Evolutionary conservation across 345 rosid genomes (phyloP).

Genomic region (Ceriops tagal): DNA sequence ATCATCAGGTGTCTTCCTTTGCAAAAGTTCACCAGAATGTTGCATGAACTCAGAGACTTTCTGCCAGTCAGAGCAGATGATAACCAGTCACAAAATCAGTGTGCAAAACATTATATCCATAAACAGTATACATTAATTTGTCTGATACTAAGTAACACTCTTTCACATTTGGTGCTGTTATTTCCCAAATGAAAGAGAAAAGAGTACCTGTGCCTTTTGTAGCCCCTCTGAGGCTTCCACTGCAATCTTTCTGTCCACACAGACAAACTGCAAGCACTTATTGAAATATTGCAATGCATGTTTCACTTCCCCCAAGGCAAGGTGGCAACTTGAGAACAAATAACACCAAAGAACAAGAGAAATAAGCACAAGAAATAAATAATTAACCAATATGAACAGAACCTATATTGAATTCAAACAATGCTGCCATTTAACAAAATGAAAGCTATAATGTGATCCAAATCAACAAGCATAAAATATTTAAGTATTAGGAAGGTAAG

Average conservation of each 20-base stretch:
- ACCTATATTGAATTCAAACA: not conserved
- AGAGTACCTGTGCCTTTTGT: conserved; percentile 71
- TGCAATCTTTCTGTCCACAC: conserved; percentile 72
- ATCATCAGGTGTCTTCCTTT: conserved; percentile 41
- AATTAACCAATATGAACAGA: not conserved
- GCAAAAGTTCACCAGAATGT: conserved; percentile 48
- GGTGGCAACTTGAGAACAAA: conserved; percentile 60
- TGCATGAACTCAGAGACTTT: conserved; percentile 67
- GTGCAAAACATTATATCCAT: not conserved
- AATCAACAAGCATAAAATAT: not conserved
- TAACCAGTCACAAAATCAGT: conserved; percentile 14
- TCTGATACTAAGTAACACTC: not conserved
- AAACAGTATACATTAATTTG: not conserved
- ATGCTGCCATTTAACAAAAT: too few relatives aligned
- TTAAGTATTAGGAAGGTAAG: not conserved
- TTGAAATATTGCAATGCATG: conserved; percentile 67
- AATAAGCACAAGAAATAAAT: conserved; percentile 18
- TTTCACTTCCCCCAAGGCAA: conserved; percentile 89
- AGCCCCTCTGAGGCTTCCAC: conserved; percentile 95
- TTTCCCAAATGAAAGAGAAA: not conserved
- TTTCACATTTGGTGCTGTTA: not conserved
- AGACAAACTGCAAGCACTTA: conserved; percentile 64
- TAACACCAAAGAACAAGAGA: conserved; percentile 15
- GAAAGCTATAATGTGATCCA: not conserved
- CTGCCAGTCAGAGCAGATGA: conserved; percentile 41